These are phyloP conservation scores for Cryptosporidium tyzzeri DNA, from an alignment of 169 alveolate genomes.

Conservation along the genomic window DNA sequence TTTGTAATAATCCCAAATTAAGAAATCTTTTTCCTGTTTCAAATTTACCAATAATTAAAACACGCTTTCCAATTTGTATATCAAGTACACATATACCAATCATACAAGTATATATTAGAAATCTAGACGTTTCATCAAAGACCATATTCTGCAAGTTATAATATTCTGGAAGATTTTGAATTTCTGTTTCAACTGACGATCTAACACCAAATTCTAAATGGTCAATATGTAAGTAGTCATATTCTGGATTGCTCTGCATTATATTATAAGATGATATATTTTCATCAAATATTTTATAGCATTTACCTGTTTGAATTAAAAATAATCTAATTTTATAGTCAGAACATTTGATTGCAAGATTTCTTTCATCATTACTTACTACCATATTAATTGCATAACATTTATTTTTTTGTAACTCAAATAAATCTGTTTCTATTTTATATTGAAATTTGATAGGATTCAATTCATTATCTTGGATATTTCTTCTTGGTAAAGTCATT, in stretches of 20 bases:
- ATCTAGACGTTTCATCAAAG: slow-evolving; percentile 95
- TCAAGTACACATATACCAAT: slow-evolving; percentile 93
- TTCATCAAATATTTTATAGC: slow-evolving; percentile 88
- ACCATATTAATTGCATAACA: slow-evolving; percentile 85
- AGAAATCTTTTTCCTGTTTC: slow-evolving; percentile 76
- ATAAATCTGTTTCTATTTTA: slow-evolving; percentile 91
- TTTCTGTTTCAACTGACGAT: slow-evolving; percentile 91
- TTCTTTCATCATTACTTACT: slow-evolving; percentile 86
- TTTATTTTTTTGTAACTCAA: slow-evolving; percentile 87
- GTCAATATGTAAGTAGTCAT: slow-evolving; percentile 86
- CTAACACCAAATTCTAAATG: slow-evolving; percentile 92
- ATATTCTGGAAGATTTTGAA: slow-evolving; percentile 82
- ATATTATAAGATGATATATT: slow-evolving; percentile 86
- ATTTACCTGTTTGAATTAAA: slow-evolving; percentile 88
- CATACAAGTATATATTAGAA: slow-evolving; percentile 91
- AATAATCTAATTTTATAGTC: slow-evolving; percentile 87
- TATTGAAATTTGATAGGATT: slow-evolving; percentile 78
- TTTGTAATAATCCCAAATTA: slow-evolving; percentile 28
- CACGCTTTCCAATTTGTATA: slow-evolving; percentile 71
- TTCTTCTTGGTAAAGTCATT: slow-evolving; percentile 78
- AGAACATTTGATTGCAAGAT: slow-evolving; percentile 86
- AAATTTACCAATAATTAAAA: slow-evolving; percentile 83
- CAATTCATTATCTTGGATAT: not conserved
- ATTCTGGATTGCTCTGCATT: slow-evolving; percentile 86
- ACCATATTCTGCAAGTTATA: slow-evolving; percentile 82